Evolutionary conservation across 768 basidiomycete genomes (phyloP).

Genomic region (Termitomyces sp.): DNA sequence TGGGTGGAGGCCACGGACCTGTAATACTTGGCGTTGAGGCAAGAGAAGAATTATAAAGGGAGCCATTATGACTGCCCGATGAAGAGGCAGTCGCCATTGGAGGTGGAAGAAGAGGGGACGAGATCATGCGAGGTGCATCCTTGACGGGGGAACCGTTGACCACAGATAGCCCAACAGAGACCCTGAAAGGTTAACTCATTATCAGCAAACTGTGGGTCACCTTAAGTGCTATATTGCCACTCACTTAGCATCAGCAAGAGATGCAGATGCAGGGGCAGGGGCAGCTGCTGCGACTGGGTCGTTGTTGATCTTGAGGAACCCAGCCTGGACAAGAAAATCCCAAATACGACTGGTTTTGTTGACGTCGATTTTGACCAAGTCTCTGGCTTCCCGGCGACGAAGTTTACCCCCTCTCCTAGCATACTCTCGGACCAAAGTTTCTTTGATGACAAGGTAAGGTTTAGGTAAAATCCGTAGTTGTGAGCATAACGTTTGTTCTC

Average conservation of each 20-base stretch:
- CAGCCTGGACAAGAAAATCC: slow-evolving; percentile 87
- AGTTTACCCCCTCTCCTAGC: slow-evolving; percentile 85
- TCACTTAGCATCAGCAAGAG: slow-evolving; percentile 32
- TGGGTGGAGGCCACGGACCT: slow-evolving; percentile 11
- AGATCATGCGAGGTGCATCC: slow-evolving; percentile 13
- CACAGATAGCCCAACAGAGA: slow-evolving; percentile 10
- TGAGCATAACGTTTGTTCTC: slow-evolving; percentile 86
- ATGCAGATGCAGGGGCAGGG: slow-evolving; percentile 6
- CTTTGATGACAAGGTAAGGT: slow-evolving; percentile 94
- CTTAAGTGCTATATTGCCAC: slow-evolving; percentile 7
- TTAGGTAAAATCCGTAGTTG: slow-evolving; percentile 88
- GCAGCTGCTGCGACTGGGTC: slow-evolving; percentile 37
- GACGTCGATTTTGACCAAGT: slow-evolving; percentile 88
- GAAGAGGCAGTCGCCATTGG: slow-evolving; percentile 24
- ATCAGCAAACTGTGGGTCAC: background rate
- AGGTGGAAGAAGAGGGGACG: slow-evolving; percentile 20
- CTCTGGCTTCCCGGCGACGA: slow-evolving; percentile 81
- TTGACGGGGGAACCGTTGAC: slow-evolving; percentile 31
- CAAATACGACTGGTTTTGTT: slow-evolving; percentile 90
- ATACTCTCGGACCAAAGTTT: slow-evolving; percentile 90
- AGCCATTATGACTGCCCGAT: slow-evolving; percentile 32
- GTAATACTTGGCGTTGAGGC: slow-evolving; percentile 22
- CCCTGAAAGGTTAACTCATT: background rate
- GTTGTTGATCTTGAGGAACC: slow-evolving; percentile 67
- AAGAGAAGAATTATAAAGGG: slow-evolving; percentile 26